phyloP scores from a whole-genome alignment of 306 rosid species.

The Carpinus viminea region DNA sequence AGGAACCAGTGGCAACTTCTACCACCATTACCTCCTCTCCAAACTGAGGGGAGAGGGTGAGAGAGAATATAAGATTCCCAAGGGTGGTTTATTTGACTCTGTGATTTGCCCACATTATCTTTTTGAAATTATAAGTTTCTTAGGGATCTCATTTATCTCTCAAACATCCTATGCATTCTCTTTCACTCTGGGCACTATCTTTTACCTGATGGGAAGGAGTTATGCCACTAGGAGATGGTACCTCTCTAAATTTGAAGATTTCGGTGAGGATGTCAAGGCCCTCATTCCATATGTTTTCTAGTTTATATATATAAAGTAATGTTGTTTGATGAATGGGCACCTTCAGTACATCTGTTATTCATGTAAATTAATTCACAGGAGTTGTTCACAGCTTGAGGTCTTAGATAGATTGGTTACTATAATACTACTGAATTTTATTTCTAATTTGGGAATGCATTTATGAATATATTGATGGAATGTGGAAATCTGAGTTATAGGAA shows the following conservation, averaged over 20 bases:
- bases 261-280: constrained; percentile 66
- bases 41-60: constrained; percentile 56
- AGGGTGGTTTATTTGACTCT: constrained; percentile 70
- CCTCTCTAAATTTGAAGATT: constrained; percentile 69
- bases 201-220: constrained; percentile 74
- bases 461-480: too few species aligned
- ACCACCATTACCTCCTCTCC: constrained; percentile 76
- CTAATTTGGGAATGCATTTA: too few species aligned
- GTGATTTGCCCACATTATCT: constrained; percentile 83
- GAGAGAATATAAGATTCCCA: constrained; percentile 70
- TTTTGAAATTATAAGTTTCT: constrained; percentile 59
- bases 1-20: constrained; percentile 75
- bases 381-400: too few species aligned
- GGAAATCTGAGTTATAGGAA: too few species aligned
- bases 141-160: constrained; percentile 64
- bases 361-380: too few species aligned
- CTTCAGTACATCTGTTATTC: too few species aligned
- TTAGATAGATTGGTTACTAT: too few species aligned
- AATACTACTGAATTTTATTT: too few species aligned
- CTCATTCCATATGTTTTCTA: constrained; percentile 62
- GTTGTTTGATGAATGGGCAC: too few species aligned
- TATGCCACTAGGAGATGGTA: constrained; percentile 73
- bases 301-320: background rate
- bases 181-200: constrained; percentile 46
- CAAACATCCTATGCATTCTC: constrained; percentile 55